Conservation (phyloP, 2,329 filamentous ascomycete genomes). For the Claviceps sorghi region DNA sequence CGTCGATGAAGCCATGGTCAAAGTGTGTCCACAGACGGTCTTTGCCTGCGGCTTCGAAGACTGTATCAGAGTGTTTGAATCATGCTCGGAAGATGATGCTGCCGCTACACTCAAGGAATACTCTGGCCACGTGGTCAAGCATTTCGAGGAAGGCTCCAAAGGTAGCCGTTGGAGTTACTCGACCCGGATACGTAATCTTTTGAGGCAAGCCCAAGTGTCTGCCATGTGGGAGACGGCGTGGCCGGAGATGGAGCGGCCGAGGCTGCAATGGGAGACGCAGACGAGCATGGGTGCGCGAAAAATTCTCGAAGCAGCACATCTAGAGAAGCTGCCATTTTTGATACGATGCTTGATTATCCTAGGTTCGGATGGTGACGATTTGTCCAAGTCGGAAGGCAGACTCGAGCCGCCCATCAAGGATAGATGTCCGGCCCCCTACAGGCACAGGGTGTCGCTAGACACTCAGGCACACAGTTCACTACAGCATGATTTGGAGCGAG, state of each 20-base stretch:
- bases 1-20: constrained; percentile 27
- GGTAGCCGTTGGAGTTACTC: constrained; percentile 30
- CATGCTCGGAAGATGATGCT: constrained; percentile 24
- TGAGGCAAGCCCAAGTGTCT: constrained; percentile 24
- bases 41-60: constrained; percentile 34
- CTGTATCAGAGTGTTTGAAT: constrained; percentile 30
- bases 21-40: constrained; percentile 30
- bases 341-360: constrained; percentile 25
- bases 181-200: constrained; percentile 28
- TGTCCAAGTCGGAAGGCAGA: background rate
- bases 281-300: constrained; percentile 27
- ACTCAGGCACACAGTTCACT: background rate
- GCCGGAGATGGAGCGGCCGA: constrained; percentile 19
- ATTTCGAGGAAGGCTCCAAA: constrained; percentile 28
- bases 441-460: background rate
- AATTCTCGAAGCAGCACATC: constrained; percentile 29
- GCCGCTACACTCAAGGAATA: constrained; percentile 28
- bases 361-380: constrained; percentile 12
- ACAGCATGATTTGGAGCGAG: background rate
- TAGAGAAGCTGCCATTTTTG: constrained; percentile 23
- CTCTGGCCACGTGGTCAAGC: constrained; percentile 31
- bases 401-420: constrained; percentile 6
- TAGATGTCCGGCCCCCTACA: constrained; percentile 4
- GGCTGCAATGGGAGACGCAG: constrained; percentile 27
- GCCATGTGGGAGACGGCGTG: constrained; percentile 23